Evolutionary conservation across 1,139 yeast species (phyloP), one percentile per base, ranked within the genome.

Genomic region (Pichia sp.): DNA sequence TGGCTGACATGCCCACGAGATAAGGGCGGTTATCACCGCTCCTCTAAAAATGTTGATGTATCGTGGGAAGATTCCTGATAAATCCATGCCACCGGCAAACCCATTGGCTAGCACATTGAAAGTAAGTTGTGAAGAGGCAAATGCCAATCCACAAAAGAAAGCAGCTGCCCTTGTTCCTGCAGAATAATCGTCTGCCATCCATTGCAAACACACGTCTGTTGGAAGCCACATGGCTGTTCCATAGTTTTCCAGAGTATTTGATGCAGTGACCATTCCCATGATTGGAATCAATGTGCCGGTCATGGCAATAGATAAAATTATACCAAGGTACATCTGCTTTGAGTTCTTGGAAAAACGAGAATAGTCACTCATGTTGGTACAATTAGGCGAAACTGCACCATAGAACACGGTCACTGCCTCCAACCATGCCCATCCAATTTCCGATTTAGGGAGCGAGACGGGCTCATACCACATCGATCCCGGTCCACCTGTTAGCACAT

Each of bases 401-500:
- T 36, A 36, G 41, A 36, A 36, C 16, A 36, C 41, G 13, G 41
- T 36, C 8, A 36, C 41, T n/a, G 41, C 41, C n/a, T 36, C 41
- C 16, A 36, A 15, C 41, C 41, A 36, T 36, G 41, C 41, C 41
- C 41, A 36, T 10, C 41, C 41, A 15, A 36, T 36, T n/a, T 36
- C 16, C 16, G 41, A 36, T 36, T 36, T 36, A 67, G 57, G 41
- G 53, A 48, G 34, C 32, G 47, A 29, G 47, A 52, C 56, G 23
- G 60, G 44, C 11, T 59, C 60, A 50, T 59, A 57, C 63, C 64
- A 61, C 49, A 64, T 58, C 2, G 64, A 56, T 5, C 67, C 67
- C n/a, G 61, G 57, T 5, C 67, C 67, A 23, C 60, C 60, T 4
- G 59, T 55, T 26, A 54, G n/a, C 5, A 16, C 34, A 36, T 54